Base-by-base conservation (phyloP, 129 eudicot species). In the Pseudognaphalium luteoalbum region DNA sequence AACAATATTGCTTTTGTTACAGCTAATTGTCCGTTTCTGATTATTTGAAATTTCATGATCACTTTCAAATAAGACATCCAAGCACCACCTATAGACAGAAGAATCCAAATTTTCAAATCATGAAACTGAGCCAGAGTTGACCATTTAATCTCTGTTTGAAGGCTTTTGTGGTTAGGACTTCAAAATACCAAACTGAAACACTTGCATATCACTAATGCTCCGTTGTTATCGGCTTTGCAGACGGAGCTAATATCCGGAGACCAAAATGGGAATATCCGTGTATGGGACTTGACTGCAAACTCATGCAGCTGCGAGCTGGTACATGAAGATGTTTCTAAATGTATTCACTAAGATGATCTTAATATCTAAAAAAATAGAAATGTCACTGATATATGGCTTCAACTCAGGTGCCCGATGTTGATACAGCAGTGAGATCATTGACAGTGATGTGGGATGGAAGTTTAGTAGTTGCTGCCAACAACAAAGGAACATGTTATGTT, bases 381-480 rank as follows among this genome's bases (percentile, higher is more conserved):
- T 65, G 70, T 22, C 44, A 2, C 41, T 68, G 17, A 67, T 59
- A 25, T 34, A 62, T 51, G 35, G 6, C 20, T 22, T 70, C 5
- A 63, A 70, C 39, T 74, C 81, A 94, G 99, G 99, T 94, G 33
- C 99, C 99, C 62, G 99, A 94, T 79, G 99, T 94, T 77, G 99
- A 94, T 79, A 89, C 97, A 57, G 97, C 99, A 77, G 96, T 94
- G 64, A 79, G 99, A 79, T 94, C 99, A 16, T 81, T 94, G 77
- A 89, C 97, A 15, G 99, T 91, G 10, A 94, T 94, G 99, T 94
- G 96, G 97, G 99, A 94, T 66, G 99, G 99, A 72, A 91, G 97
- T 69, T 82, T 94, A 86, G 96, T 91, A 7, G 99, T 91, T 70
- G 99, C 99, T 60, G 99, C 99, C 62, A 94, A 94, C 75, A 94